Conservation (phyloP, 768 basidiomycete genomes). For the Auricularia auricula-judae region DNA sequence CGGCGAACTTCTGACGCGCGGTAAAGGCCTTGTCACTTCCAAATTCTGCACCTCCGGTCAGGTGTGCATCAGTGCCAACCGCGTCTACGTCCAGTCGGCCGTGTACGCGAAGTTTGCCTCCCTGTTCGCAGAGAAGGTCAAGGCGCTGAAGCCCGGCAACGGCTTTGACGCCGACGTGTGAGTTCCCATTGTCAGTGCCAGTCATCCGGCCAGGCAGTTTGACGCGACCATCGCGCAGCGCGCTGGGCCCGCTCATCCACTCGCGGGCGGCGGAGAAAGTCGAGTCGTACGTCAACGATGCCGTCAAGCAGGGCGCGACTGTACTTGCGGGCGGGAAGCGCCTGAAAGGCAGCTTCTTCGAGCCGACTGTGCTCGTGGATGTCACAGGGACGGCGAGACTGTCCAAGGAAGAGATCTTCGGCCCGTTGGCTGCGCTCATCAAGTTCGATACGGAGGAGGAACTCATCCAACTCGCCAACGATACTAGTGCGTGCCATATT, state of each 20-base stretch:
- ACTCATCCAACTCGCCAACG: constrained; percentile 77
- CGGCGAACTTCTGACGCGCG: too few species aligned
- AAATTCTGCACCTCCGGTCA: constrained; percentile 79
- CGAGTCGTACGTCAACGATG: constrained; percentile 75
- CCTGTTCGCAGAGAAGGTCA: constrained; percentile 71
- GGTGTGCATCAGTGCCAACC: constrained; percentile 80
- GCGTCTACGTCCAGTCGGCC: constrained; percentile 84
- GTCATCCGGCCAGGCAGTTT: too few species aligned
- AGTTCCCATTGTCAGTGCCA: constrained; percentile 15
- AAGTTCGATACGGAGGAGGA: constrained; percentile 94
- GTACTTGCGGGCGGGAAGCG: constrained; percentile 82
- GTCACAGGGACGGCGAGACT: constrained; percentile 60
- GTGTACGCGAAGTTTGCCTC: constrained; percentile 91
- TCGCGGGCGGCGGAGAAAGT: constrained; percentile 78
- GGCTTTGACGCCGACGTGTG: constrained; percentile 72
- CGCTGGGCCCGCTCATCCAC: constrained; percentile 94
- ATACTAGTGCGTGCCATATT: constrained; percentile 20
- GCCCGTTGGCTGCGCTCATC: constrained; percentile 76
- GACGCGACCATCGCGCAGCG: constrained; percentile 31
- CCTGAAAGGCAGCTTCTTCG: constrained; percentile 56
- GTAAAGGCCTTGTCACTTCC: constrained; percentile 34
- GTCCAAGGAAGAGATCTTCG: constrained; percentile 87
- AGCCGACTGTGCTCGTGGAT: constrained; percentile 82
- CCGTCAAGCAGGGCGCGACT: constrained; percentile 73
- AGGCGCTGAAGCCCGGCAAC: constrained; percentile 77